These are phyloP conservation scores for Polyplosphaeria fusca DNA, from an alignment of 495 filamentous ascomycete species.

Conservation along the genomic window DNA sequence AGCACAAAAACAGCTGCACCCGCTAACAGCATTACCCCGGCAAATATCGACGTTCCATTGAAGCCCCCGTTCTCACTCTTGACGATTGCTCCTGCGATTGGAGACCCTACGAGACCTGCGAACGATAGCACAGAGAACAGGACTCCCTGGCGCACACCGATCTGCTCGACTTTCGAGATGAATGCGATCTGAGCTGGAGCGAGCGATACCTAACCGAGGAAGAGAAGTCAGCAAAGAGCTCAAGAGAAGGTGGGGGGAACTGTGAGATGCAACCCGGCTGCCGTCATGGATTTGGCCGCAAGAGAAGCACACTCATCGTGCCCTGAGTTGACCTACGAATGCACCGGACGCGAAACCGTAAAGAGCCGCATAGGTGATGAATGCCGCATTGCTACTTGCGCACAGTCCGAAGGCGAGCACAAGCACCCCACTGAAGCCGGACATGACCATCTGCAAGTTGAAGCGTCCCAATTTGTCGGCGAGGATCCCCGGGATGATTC, in stretches of 20 bases:
- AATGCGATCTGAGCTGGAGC: slow-evolving; percentile 62
- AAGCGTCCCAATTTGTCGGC: slow-evolving; percentile 71
- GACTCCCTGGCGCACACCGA: slow-evolving; percentile 69
- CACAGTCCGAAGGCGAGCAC: slow-evolving; percentile 70
- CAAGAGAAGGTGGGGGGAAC: slow-evolving; percentile 65
- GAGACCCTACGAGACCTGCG: slow-evolving; percentile 65
- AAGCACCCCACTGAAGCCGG: slow-evolving; percentile 57
- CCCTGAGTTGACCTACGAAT: too few species aligned
- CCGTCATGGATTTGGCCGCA: too few species aligned
- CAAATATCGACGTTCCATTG: slow-evolving; percentile 62
- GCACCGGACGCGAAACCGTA: slow-evolving; percentile 74
- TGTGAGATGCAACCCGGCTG: too few species aligned
- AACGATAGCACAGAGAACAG: slow-evolving; percentile 61
- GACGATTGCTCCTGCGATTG: slow-evolving; percentile 71
- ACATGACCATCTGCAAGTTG: slow-evolving; percentile 68
- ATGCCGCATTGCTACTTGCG: slow-evolving; percentile 54
- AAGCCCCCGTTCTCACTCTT: slow-evolving; percentile 53
- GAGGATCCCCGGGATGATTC: slow-evolving; percentile 67
- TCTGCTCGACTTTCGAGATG: slow-evolving; percentile 68
- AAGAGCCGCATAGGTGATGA: slow-evolving; percentile 62
- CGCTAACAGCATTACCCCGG: slow-evolving; percentile 57
- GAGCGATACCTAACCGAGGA: slow-evolving; percentile 65
- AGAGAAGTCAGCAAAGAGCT: slow-evolving; percentile 67
- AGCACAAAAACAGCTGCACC: slow-evolving; percentile 51
- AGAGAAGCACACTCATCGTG: too few species aligned